phyloP scores from a whole-genome alignment of 768 basidiomycete genomes.

The Auriscalpium microsporum region DNA sequence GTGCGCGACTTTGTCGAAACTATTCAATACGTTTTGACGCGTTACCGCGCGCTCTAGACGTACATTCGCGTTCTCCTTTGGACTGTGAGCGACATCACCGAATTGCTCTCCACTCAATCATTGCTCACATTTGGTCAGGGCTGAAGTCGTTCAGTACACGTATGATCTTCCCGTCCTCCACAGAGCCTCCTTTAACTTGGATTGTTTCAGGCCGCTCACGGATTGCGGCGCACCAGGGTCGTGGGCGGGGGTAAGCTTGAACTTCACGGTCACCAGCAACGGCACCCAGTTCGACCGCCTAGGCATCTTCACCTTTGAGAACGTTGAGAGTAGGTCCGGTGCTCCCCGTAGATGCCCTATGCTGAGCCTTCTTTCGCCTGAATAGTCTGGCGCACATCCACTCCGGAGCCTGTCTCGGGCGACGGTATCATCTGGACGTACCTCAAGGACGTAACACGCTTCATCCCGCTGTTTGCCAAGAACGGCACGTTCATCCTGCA shows the following conservation, averaged over 20 bases:
- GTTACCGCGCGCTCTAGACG: constrained; percentile 31
- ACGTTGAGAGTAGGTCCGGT: constrained; percentile 57
- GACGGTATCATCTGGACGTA: constrained; percentile 75
- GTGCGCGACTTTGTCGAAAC: constrained; percentile 8
- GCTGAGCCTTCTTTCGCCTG: background rate
- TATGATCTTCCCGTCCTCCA: constrained; percentile 22
- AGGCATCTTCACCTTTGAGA: constrained; percentile 65
- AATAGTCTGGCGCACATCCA: constrained; percentile 73
- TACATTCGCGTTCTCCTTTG: constrained; percentile 67
- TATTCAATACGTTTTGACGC: background rate
- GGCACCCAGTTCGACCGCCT: constrained; percentile 72
- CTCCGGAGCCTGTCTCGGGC: constrained; percentile 59
- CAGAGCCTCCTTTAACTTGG: background rate
- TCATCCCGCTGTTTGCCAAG: constrained; percentile 59
- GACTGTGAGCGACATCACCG: constrained; percentile 35
- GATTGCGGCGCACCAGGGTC: constrained; percentile 63
- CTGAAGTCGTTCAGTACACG: constrained; percentile 57
- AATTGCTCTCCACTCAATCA: background rate
- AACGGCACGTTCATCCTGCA: constrained; percentile 65
- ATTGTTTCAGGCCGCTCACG: constrained; percentile 53
- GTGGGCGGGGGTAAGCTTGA: constrained; percentile 69
- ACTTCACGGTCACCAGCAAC: constrained; percentile 71
- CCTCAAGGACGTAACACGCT: constrained; percentile 68
- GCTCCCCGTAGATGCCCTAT: background rate
- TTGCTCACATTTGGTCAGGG: constrained; percentile 26